Conservation (phyloP, 768 basidiomycete species). For the Boletellus sp. region DNA sequence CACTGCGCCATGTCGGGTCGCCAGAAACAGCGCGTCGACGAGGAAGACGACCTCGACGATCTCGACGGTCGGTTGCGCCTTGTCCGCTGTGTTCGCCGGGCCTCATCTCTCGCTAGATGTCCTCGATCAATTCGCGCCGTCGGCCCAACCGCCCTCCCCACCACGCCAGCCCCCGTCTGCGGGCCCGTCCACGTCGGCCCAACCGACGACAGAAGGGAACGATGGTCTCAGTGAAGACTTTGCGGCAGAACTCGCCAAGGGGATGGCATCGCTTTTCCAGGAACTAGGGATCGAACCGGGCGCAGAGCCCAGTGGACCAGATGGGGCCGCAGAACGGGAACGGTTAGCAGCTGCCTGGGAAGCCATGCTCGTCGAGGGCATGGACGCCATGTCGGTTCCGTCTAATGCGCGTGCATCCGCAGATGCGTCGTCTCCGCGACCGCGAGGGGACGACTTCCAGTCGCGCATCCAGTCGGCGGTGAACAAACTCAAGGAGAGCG, state of each 20-base stretch:
- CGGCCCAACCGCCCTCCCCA: conserved; percentile 13
- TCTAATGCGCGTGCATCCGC: not conserved
- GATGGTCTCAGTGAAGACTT: conserved; percentile 31
- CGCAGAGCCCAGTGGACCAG: conserved; percentile 11
- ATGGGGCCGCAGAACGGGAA: conserved; percentile 27
- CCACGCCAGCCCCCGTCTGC: conserved; percentile 14
- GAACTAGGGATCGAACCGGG: conserved; percentile 14
- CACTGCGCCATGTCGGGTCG: conserved; percentile 10
- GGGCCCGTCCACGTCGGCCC: conserved; percentile 15
- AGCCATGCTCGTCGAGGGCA: conserved; percentile 60
- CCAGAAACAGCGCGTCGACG: conserved; percentile 24
- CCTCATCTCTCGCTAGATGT: conserved; percentile 38
- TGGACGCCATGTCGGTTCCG: conserved; percentile 37
- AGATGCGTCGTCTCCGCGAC: conserved; percentile 1
- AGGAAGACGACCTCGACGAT: conserved; percentile 40
- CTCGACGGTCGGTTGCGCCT: conserved; percentile 36
- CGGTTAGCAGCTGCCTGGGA: conserved; percentile 65
- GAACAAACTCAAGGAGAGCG: conserved; percentile 69
- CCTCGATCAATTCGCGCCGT: conserved; percentile 42
- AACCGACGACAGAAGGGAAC: conserved; percentile 1
- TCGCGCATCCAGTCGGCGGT: conserved; percentile 66
- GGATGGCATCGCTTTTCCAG: conserved; percentile 43
- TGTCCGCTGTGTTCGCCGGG: not conserved
- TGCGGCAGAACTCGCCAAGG: conserved; percentile 37
- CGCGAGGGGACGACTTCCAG: conserved; percentile 52